phyloP scores from a whole-genome alignment of 768 basidiomycete genomes.

The Boletus barrowsii region DNA sequence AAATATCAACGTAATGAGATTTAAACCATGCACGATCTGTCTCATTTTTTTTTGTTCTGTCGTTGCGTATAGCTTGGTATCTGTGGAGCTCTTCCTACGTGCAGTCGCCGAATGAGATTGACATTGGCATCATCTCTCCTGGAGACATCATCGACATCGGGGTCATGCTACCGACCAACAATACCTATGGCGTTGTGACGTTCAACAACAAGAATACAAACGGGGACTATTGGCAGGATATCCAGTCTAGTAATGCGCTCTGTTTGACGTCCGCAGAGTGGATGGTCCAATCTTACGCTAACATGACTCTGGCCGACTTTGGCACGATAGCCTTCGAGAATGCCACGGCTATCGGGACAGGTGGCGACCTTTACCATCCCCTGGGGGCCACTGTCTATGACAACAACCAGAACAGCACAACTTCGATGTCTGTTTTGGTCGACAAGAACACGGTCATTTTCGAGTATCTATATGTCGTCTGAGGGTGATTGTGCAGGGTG shows the following conservation, averaged over 20 bases:
- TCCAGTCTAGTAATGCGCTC: not conserved
- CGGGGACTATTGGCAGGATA: not conserved
- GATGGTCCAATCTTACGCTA: conserved; percentile 5
- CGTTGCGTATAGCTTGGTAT: conserved; percentile 5
- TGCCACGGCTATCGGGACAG: not conserved
- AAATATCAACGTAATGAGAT: not conserved
- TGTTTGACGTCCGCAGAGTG: conserved; percentile 11
- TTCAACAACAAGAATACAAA: conserved; percentile 2
- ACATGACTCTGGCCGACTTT: conserved; percentile 4
- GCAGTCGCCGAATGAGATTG: not conserved
- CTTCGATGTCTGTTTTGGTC: not conserved
- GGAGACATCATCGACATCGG: conserved; percentile 7
- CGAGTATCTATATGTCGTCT: too few species aligned
- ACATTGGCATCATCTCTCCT: conserved; percentile 6
- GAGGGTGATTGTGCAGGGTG: too few species aligned
- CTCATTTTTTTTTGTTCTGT: not conserved
- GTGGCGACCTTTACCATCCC: too few species aligned
- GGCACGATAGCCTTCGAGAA: conserved; percentile 2
- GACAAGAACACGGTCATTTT: too few species aligned
- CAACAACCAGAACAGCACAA: not conserved
- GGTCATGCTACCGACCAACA: not conserved
- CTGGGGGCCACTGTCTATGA: not conserved
- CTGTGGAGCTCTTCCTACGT: not conserved
- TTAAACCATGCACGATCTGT: not conserved
- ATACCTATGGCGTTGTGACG: not conserved